phyloP scores from a whole-genome alignment of 805 yeast genomes.

The Candida ovalis region DNA sequence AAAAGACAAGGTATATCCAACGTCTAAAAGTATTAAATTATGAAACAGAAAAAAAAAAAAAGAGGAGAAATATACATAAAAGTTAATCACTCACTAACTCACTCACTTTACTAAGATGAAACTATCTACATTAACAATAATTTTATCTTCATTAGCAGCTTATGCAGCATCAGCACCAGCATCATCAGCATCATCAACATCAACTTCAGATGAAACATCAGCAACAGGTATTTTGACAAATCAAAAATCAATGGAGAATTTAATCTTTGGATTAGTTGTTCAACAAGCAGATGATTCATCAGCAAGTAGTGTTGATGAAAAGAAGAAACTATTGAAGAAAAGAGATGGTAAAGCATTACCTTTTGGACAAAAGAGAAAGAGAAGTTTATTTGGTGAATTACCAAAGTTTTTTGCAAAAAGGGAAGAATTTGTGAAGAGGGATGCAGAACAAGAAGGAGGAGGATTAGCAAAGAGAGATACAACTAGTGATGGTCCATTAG shows the following conservation, averaged over 20 bases:
- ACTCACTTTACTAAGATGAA: neutral
- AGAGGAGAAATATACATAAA: no score
- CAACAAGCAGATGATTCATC: neutral
- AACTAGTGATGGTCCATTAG: constrained; percentile 24
- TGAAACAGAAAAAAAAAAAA: no score
- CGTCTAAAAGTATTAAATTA: no score
- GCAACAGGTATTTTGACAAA: constrained; percentile 22
- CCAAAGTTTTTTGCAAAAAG: neutral
- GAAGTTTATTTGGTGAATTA: neutral
- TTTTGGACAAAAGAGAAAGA: neutral
- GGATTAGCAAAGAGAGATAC: no score
- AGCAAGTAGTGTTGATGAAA: no score
- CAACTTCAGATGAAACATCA: constrained; percentile 56
- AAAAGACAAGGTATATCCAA: no score
- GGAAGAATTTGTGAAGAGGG: no score
- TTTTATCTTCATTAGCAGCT: neutral
- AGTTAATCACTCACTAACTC: no score
- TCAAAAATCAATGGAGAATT: no score
- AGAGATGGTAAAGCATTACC: neutral
- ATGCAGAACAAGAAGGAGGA: no score
- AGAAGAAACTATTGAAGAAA: no score
- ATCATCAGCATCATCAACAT: constrained; percentile 67
- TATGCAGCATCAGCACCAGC: constrained; percentile 60
- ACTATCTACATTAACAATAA: neutral
- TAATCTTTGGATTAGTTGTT: neutral